Percentiles rank a stretch among this genome's conserved stretches.
Evolutionary conservation across 1,284 basidiomycete genomes (phyloP).

Genomic region (Nidula niveotomentosa): DNA sequence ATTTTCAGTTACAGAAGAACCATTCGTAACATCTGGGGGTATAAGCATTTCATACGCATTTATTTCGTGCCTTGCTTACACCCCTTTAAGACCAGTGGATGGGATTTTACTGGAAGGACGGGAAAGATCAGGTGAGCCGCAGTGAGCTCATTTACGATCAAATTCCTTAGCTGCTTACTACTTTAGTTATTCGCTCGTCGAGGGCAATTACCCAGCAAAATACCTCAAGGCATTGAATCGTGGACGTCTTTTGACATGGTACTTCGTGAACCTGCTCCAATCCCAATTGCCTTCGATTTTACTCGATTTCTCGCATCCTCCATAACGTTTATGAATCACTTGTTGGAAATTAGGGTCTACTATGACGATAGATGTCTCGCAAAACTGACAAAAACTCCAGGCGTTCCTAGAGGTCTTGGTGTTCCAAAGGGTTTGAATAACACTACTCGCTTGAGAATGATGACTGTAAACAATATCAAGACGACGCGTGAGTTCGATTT

Average conservation of each 20-base stretch:
- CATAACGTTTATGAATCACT: conserved; percentile 90
- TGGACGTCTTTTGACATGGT: conserved; percentile 96
- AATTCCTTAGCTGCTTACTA: not conserved
- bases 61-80: not conserved
- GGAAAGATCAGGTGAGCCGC: conserved; percentile 70
- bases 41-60: conserved; percentile 8
- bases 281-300: conserved; percentile 86
- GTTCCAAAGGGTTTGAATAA: conserved; percentile 56
- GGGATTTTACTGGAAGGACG: conserved; percentile 97
- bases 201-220: conserved; percentile 55
- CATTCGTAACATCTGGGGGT: conserved; percentile 90
- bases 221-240: conserved; percentile 22
- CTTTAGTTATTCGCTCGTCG: conserved; percentile 73
- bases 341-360: conserved; percentile 77
- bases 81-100: conserved; percentile 75
- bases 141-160: not conserved
- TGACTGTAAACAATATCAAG: conserved; percentile 69
- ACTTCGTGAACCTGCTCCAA: conserved; percentile 80
- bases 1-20: conserved; percentile 89
- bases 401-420: conserved; percentile 52
- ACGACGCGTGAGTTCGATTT: conserved; percentile 55
- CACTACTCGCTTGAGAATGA: conserved; percentile 51
- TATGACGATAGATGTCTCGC: conserved; percentile 82
- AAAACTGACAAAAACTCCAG: conserved; percentile 69
- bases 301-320: conserved; percentile 90